Percentiles rank a stretch among this genome's conserved stretches.
Evolutionary conservation across 2,329 filamentous ascomycete species (phyloP).

Genomic region (Arachnopeziza araneosa): DNA sequence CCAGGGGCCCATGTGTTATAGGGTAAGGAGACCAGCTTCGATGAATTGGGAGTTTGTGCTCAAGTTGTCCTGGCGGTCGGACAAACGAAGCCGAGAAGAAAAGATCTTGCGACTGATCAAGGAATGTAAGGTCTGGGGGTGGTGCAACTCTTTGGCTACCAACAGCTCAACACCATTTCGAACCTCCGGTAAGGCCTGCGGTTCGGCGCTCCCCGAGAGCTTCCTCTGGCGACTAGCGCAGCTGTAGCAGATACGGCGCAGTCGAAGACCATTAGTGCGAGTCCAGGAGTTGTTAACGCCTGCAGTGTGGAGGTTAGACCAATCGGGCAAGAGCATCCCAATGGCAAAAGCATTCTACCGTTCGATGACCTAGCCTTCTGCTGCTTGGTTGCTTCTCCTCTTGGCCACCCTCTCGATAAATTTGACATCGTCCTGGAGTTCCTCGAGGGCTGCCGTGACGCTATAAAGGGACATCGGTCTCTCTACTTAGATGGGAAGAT

Average conservation of each 20-base stretch:
- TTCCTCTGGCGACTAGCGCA: too few relatives aligned
- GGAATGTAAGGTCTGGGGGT: conserved; percentile 25
- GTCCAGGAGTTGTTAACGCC: too few relatives aligned
- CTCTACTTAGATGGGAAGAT: conserved; percentile 27
- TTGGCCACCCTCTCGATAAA: conserved; percentile 26
- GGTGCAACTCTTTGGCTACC: conserved; percentile 24
- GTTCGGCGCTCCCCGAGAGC: conserved; percentile 19
- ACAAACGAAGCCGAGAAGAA: conserved; percentile 25
- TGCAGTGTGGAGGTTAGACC: too few relatives aligned
- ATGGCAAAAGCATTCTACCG: too few relatives aligned
- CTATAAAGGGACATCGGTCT: conserved; percentile 30
- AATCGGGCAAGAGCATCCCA: too few relatives aligned
- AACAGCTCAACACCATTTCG: conserved; percentile 25
- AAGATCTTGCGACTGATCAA: conserved; percentile 25
- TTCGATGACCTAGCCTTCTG: not conserved
- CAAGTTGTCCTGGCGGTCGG: conserved; percentile 31
- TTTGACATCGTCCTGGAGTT: conserved; percentile 31
- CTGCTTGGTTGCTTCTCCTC: conserved; percentile 30
- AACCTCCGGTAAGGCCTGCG: conserved; percentile 22
- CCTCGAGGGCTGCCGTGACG: conserved; percentile 31
- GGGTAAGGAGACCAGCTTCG: conserved; percentile 12
- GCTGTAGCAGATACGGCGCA: too few relatives aligned
- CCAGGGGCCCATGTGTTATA: conserved; percentile 16
- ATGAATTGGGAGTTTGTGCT: conserved; percentile 22
- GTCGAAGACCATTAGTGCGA: too few relatives aligned